Evolutionary conservation across 78 protist genomes (phyloP).

Genomic region (Cavenderia fasciculata): DNA sequence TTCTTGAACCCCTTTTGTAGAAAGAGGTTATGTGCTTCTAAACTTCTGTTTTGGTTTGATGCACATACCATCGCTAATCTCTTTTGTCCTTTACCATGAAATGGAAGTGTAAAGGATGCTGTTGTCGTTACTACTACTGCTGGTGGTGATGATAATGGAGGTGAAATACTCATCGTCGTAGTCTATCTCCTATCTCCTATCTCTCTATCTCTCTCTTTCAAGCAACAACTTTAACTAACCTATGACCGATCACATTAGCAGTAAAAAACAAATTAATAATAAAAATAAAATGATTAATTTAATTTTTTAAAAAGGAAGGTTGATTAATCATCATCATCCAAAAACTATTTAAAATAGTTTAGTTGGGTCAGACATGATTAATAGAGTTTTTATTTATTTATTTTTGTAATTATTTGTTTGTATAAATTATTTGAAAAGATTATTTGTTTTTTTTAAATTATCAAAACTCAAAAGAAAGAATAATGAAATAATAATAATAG

Average conservation of each 20-base stretch:
- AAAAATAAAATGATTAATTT: not conserved
- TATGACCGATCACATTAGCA: not conserved
- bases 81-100: not conserved
- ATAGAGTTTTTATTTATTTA: no score
- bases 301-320: not conserved
- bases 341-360: no score
- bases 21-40: constrained; percentile 79
- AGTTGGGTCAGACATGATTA: no score
- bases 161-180: no score
- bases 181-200: not conserved
- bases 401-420: no score
- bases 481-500: no score
- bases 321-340: no score
- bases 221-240: not conserved
- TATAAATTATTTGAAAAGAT: no score
- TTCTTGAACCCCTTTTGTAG: constrained; percentile 8
- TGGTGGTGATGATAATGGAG: constrained; percentile 4
- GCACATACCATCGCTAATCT: constrained; percentile 86
- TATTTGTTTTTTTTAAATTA: no score
- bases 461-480: no score
- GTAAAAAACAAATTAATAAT: not conserved
- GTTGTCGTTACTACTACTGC: not conserved
- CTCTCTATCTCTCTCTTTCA: not conserved
- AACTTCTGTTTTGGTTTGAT: constrained; percentile 74
- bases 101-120: not conserved